Conservation (phyloP, 441 rosid genomes). For the Isatis lusitanica region DNA sequence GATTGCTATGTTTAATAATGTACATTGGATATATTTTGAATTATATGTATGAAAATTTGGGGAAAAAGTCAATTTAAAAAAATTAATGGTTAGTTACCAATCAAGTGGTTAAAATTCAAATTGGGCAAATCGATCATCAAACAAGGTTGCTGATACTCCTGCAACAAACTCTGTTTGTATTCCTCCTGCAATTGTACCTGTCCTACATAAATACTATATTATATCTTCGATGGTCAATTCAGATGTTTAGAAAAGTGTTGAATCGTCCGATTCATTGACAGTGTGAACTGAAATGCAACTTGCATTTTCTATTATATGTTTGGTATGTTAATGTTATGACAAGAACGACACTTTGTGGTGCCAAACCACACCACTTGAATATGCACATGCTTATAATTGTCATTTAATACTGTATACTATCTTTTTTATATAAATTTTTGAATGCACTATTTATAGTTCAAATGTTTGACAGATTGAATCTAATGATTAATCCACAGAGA, state of each 20-base stretch:
- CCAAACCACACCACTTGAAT: slow-evolving; percentile 28
- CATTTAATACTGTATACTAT: not conserved
- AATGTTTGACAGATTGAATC: slow-evolving; percentile 19
- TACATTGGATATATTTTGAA: not conserved
- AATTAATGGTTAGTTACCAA: no score
- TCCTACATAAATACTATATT: not conserved
- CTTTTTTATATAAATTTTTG: not conserved
- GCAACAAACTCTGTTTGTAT: no score
- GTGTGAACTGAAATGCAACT: slow-evolving; percentile 20
- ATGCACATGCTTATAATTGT: slow-evolving; percentile 12
- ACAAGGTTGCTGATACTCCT: no score
- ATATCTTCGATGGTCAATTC: not conserved
- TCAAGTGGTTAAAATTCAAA: no score
- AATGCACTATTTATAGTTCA: slow-evolving; percentile 6
- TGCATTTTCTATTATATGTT: slow-evolving; percentile 2
- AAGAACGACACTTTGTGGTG: slow-evolving; percentile 22
- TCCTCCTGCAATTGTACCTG: not conserved
- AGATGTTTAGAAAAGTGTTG: no score
- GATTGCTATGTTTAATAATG: not conserved
- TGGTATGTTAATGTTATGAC: not conserved
- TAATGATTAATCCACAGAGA: slow-evolving; percentile 15
- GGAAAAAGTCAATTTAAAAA: no score
- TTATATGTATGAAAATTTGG: no score
- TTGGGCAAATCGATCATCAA: no score
- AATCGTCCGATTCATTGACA: not conserved